Conservation (phyloP, 768 basidiomycete species). For the Lactifluus rugatus region DNA sequence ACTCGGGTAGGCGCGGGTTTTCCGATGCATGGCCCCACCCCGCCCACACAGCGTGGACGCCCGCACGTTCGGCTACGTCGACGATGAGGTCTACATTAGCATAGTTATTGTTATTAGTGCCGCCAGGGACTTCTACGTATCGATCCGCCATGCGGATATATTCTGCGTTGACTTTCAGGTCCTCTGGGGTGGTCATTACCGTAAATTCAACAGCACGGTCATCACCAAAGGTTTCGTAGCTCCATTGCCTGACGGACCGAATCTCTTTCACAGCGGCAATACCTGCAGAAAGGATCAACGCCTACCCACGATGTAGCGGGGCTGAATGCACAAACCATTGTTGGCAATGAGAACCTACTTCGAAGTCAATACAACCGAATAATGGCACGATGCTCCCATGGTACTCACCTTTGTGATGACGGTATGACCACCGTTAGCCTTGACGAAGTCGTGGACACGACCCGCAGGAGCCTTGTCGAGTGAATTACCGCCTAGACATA, state of each 20-base stretch:
- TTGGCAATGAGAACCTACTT: constrained; percentile 95
- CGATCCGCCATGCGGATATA: constrained; percentile 99
- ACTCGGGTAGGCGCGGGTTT: constrained; percentile 93
- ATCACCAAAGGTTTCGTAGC: constrained; percentile 96
- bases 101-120: constrained; percentile 98
- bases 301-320: not conserved
- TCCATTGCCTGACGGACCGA: constrained; percentile 98
- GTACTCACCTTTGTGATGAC: constrained; percentile 89
- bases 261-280: constrained; percentile 99
- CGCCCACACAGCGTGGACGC: constrained; percentile 99
- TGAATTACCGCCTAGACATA: constrained; percentile 74
- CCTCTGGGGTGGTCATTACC: constrained; percentile 99
- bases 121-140: constrained; percentile 97
- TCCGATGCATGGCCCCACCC: constrained; percentile 99
- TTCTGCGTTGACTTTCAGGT: constrained; percentile 96
- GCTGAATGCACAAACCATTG: constrained; percentile 52
- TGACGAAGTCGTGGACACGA: constrained; percentile 84
- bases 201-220: constrained; percentile 97
- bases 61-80: constrained; percentile 93
- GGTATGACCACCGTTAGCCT: constrained; percentile 86
- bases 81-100: constrained; percentile 99
- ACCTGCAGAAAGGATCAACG: constrained; percentile 38
- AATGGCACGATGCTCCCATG: not conserved
- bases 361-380: not conserved
- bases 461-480: constrained; percentile 75